phyloP scores from a whole-genome alignment of 163 green algal genomes.

The Scenedesmus sp. region DNA sequence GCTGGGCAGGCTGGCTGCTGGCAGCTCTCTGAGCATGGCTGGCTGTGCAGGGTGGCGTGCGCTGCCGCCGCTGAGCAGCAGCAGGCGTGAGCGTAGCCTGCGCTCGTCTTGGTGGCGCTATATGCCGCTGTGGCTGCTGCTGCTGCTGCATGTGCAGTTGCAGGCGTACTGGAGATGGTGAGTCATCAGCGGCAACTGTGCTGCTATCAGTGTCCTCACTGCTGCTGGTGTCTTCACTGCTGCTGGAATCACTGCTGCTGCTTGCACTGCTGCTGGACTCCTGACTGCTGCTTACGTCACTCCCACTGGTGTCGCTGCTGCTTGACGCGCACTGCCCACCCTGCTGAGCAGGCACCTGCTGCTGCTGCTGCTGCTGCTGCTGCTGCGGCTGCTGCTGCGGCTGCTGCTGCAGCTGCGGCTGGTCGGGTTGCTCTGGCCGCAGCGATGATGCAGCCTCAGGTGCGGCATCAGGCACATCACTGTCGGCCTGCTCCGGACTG shows the following conservation, averaged over 20 bases:
- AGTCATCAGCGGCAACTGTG: not conserved
- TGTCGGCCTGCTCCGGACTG: not conserved
- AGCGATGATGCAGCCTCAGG: not conserved
- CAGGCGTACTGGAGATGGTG: not conserved
- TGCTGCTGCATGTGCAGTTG: not conserved
- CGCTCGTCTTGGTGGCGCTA: not conserved
- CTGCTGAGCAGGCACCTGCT: not conserved
- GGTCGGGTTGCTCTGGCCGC: not conserved
- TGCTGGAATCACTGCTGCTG: not conserved
- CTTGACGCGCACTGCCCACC: not conserved
- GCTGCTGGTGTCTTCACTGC: not conserved
- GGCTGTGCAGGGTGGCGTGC: not conserved
- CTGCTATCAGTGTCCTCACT: not conserved
- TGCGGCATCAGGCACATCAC: not conserved
- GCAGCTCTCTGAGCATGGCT: not conserved
- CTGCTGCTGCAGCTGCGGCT: not conserved
- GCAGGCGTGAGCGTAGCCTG: not conserved
- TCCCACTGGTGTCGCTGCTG: not conserved
- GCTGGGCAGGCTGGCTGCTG: not conserved
- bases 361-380: conserved; percentile 2
- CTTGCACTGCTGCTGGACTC: not conserved
- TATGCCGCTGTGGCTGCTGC: not conserved
- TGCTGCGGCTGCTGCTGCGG: not conserved
- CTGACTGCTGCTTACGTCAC: not conserved
- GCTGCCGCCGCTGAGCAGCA: not conserved